Conservation (phyloP, 2,329 filamentous ascomycete genomes). For the Curvularia eragrostidis region DNA sequence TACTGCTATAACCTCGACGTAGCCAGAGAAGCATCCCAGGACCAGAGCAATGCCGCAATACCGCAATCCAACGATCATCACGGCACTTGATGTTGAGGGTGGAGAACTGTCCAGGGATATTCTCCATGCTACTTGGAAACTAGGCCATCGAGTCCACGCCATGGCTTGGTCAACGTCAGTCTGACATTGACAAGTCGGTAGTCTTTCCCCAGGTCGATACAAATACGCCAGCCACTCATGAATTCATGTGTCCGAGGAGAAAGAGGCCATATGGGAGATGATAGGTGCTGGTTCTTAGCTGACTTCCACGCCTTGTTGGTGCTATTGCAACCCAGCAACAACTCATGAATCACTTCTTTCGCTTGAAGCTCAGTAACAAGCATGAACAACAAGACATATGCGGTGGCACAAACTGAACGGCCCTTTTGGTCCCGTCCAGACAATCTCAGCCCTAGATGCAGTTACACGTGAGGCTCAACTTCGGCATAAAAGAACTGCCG, state of each 20-base stretch:
- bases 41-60: neutral
- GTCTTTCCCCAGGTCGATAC: neutral
- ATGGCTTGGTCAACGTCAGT: neutral
- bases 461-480: constrained; percentile 1
- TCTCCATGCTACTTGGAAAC: neutral
- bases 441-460: neutral
- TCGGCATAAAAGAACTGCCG: constrained; percentile 6
- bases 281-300: neutral
- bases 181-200: neutral
- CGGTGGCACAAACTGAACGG: neutral
- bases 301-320: neutral
- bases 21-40: neutral
- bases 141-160: neutral
- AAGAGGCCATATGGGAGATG: neutral
- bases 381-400: neutral
- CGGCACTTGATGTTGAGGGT: neutral
- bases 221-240: neutral
- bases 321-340: neutral
- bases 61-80: neutral
- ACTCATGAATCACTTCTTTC: neutral
- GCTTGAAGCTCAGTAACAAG: no score
- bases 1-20: neutral
- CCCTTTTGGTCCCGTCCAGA: neutral
- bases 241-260: neutral
- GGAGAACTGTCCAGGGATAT: neutral